phyloP scores from a whole-genome alignment of 352 stramenopile genomes.

The Aphanomyces euteiches region DNA sequence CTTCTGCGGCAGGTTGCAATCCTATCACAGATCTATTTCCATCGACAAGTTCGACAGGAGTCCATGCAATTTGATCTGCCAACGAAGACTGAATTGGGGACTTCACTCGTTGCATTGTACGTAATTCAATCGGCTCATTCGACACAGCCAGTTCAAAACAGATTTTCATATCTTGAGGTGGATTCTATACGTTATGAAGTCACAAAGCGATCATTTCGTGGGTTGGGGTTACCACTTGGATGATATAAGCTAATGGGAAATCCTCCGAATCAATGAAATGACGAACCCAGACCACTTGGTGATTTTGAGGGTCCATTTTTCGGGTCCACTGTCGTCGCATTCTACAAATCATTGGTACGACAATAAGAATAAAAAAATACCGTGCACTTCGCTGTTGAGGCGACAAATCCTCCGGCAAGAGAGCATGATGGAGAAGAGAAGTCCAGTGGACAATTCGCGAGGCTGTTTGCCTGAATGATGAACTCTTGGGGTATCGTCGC shows the following conservation, averaged over 20 bases:
- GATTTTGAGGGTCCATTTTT: not conserved
- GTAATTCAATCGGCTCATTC: not conserved
- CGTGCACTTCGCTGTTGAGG: slow-evolving; percentile 1
- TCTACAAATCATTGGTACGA: not conserved
- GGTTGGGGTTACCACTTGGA: not conserved
- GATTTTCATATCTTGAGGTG: not conserved
- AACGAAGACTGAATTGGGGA: not conserved
- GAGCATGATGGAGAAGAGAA: not conserved
- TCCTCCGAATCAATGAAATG: not conserved
- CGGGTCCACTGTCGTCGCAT: slow-evolving; percentile 2
- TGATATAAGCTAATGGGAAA: not conserved
- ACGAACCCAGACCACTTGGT: not conserved
- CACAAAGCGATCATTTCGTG: not conserved
- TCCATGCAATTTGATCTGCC: slow-evolving; percentile 41
- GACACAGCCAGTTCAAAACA: not conserved
- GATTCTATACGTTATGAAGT: slow-evolving; percentile 4
- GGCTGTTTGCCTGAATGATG: not conserved
- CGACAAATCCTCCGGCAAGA: not conserved
- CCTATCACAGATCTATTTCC: slow-evolving; percentile 46
- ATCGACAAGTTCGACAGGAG: slow-evolving; percentile 6
- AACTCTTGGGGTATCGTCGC: not conserved
- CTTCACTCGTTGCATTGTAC: not conserved
- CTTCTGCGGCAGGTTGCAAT: slow-evolving; percentile 55
- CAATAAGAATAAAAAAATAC: not conserved
- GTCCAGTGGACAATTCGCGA: not conserved